These are phyloP conservation scores for Blepharisma stoltei DNA, from an alignment of 73 alveolate genomes.

Conservation along the genomic window DNA sequence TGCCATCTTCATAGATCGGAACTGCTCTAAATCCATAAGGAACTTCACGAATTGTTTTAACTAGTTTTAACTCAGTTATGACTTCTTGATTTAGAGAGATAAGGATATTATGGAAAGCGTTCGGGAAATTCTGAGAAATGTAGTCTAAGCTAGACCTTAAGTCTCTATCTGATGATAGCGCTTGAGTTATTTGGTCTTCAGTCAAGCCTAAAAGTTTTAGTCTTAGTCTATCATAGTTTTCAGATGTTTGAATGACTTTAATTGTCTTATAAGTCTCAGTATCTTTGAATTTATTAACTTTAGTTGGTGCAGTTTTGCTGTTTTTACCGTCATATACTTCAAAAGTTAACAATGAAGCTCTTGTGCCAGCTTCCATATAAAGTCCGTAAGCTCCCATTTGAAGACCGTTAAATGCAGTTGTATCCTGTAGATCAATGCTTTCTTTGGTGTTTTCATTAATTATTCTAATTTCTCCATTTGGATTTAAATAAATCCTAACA, in stretches of 20 bases:
- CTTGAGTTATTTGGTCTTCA: constrained; percentile 10
- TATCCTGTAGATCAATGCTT: not conserved
- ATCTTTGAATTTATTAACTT: not conserved
- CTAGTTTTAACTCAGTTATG: not conserved
- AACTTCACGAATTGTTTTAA: not conserved
- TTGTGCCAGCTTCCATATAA: no score
- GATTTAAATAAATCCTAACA: not conserved
- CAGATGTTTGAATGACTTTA: not conserved
- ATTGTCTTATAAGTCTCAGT: not conserved
- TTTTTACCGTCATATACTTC: not conserved
- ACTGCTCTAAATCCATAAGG: not conserved
- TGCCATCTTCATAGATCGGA: not conserved
- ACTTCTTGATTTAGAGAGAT: not conserved
- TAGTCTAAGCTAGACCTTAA: no score
- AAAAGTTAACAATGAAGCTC: not conserved
- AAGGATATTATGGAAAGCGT: not conserved
- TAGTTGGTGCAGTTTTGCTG: not conserved
- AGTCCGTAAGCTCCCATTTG: no score
- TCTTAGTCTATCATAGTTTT: not conserved
- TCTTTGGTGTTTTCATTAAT: not conserved
- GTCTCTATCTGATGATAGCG: no score
- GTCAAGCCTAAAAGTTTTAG: not conserved
- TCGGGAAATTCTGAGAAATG: not conserved
- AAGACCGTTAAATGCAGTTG: not conserved
- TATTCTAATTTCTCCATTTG: not conserved